Evolutionary conservation across 441 rosid species (phyloP).

Genomic region (Sinapis alba): DNA sequence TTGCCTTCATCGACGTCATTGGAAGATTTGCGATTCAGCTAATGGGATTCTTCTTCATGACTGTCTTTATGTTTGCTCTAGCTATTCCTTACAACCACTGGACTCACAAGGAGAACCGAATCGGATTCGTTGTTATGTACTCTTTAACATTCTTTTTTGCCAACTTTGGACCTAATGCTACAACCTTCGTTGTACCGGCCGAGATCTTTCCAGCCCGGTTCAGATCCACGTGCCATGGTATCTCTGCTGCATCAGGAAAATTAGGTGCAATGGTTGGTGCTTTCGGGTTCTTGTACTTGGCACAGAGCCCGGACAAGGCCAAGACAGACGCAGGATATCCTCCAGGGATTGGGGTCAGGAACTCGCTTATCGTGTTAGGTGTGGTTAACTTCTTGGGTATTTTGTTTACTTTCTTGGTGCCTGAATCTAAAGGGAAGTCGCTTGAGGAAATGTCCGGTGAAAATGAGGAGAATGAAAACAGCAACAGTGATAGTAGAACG

Average conservation of each 20-base stretch:
- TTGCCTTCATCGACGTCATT: constrained; percentile 46
- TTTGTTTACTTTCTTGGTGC: neutral
- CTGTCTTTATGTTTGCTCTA: constrained; percentile 68
- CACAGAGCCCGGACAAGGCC: constrained; percentile 40
- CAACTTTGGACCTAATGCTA: constrained; percentile 67
- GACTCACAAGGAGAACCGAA: constrained; percentile 42
- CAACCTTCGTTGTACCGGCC: constrained; percentile 65
- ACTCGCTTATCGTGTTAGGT: constrained; percentile 52
- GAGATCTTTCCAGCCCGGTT: constrained; percentile 60
- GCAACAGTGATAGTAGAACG: constrained; percentile 36
- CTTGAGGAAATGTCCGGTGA: constrained; percentile 63
- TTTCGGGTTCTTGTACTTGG: constrained; percentile 62
- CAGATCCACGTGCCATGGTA: constrained; percentile 65
- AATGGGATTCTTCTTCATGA: constrained; percentile 65
- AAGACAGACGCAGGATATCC: constrained; percentile 53
- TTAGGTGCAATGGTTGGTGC: constrained; percentile 69
- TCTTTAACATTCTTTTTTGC: constrained; percentile 65
- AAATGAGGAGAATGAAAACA: constrained; percentile 42
- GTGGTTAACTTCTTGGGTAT: neutral
- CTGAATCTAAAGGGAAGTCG: constrained; percentile 32
- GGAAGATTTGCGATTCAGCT: constrained; percentile 63
- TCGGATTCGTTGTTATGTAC: constrained; percentile 55
- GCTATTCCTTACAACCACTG: constrained; percentile 62
- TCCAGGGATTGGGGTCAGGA: constrained; percentile 54
- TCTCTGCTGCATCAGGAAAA: constrained; percentile 63